phyloP scores from a whole-genome alignment of 2,329 filamentous ascomycete genomes.

The Curvularia hawaiiensis region DNA sequence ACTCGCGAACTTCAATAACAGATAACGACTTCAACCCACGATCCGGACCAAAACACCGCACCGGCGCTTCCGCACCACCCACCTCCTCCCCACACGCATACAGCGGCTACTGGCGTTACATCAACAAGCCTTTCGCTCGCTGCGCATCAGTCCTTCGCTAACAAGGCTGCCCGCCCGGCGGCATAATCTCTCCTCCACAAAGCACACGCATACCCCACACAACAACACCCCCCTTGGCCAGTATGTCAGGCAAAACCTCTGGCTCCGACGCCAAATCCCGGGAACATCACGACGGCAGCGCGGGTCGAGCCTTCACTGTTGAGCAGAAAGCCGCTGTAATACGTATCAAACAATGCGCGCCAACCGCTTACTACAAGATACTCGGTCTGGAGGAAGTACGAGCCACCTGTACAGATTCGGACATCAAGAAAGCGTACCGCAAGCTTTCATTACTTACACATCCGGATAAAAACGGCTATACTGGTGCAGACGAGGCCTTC shows the following conservation, averaged over 20 bases:
- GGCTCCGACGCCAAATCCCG: conserved; percentile 55
- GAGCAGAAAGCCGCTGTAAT: conserved; percentile 93
- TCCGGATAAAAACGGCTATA: conserved; percentile 98
- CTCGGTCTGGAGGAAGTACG: conserved; percentile 71
- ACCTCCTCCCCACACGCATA: not conserved
- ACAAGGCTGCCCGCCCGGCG: conserved; percentile 14
- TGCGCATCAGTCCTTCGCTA: conserved; percentile 14
- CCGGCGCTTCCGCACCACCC: not conserved
- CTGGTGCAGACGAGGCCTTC: conserved; percentile 95
- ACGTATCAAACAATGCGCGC: conserved; percentile 80
- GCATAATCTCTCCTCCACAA: conserved; percentile 10
- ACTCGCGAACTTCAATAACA: conserved; percentile 24
- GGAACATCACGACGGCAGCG: conserved; percentile 77
- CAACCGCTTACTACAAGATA: conserved; percentile 96
- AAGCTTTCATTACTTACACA: conserved; percentile 94
- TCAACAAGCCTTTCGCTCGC: conserved; percentile 4
- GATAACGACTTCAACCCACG: conserved; percentile 20
- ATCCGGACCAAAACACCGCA: conserved; percentile 4
- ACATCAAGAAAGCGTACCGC: conserved; percentile 98
- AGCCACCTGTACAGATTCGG: conserved; percentile 72
- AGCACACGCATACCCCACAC: conserved; percentile 8
- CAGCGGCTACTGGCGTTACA: not conserved
- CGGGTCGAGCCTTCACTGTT: conserved; percentile 77
- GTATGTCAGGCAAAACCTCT: conserved; percentile 51
- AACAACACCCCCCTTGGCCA: conserved; percentile 22